phyloP scores from a whole-genome alignment of 2,329 filamentous ascomycete species.

The Ophiostoma ips region DNA sequence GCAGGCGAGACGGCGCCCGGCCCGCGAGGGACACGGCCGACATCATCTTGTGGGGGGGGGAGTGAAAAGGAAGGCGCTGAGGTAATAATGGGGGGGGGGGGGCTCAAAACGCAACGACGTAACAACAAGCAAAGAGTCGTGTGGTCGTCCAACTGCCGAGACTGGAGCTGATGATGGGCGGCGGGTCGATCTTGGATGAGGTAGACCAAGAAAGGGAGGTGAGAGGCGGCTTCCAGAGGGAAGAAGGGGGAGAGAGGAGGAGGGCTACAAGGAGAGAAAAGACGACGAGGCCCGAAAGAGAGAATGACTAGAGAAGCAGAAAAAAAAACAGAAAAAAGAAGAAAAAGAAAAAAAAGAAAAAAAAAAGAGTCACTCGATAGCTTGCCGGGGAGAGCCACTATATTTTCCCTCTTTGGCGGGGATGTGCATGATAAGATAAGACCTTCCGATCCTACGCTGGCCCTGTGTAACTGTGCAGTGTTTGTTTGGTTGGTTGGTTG shows the following conservation, averaged over 20 bases:
- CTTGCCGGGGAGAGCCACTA: slow-evolving; percentile 1
- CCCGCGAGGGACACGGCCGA: slow-evolving; percentile 32
- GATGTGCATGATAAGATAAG: slow-evolving; percentile 13
- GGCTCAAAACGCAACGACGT: slow-evolving; percentile 1
- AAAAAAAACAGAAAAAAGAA: not conserved
- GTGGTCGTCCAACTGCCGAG: not conserved
- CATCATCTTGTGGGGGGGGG: slow-evolving; percentile 15
- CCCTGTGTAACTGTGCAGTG: no score
- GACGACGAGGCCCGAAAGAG: not conserved
- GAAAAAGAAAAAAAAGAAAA: not conserved
- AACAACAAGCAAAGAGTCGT: not conserved
- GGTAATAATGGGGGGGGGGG: no score
- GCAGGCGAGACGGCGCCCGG: slow-evolving; percentile 38
- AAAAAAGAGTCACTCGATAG: slow-evolving; percentile 11
- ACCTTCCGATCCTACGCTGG: no score
- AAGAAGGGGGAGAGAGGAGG: not conserved
- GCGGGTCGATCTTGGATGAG: not conserved
- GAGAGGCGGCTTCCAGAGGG: no score
- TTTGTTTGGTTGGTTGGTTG: no score
- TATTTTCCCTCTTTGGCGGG: slow-evolving; percentile 11
- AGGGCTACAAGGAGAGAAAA: not conserved
- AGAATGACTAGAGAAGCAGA: not conserved
- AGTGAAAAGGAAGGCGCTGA: slow-evolving; percentile 3
- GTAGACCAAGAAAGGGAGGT: not conserved
- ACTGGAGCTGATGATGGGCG: not conserved